A percentile compares a stretch with the other conserved stretches of the same genome.
Conservation (phyloP, 1,284 basidiomycete genomes). For the Leccinum pachyderme region DNA sequence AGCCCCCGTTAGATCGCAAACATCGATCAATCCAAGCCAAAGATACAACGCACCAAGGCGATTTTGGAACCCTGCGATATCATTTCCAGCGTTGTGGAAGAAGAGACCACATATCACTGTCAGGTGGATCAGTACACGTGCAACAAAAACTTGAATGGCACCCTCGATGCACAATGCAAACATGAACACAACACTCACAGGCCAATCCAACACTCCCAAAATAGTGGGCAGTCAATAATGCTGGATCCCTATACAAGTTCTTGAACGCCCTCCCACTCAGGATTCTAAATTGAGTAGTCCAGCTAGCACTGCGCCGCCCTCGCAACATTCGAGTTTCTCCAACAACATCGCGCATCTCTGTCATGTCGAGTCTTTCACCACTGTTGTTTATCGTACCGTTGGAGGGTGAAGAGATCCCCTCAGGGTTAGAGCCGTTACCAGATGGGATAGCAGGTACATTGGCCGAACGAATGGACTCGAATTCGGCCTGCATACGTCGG, state of each 20-base stretch:
- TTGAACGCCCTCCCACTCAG: conserved; percentile 97
- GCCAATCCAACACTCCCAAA: conserved; percentile 81
- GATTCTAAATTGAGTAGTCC: conserved; percentile 88
- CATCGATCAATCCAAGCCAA: neutral
- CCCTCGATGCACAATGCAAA: neutral
- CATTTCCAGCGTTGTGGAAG: conserved; percentile 81
- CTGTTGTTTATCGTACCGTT: conserved; percentile 21
- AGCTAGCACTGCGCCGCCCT: conserved; percentile 82
- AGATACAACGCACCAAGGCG: conserved; percentile 53
- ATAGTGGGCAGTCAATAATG: conserved; percentile 90
- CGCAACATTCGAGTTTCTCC: conserved; percentile 66
- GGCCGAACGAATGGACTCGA: conserved; percentile 45
- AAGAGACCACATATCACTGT: conserved; percentile 81
- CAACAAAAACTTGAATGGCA: neutral
- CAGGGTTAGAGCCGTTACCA: neutral
- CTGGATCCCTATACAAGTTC: conserved; percentile 93
- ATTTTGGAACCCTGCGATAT: conserved; percentile 95
- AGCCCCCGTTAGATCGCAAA: neutral
- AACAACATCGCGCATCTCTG: conserved; percentile 61
- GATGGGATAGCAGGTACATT: conserved; percentile 6
- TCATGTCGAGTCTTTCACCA: conserved; percentile 32
- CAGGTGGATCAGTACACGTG: conserved; percentile 7
- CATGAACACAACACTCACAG: conserved; percentile 46
- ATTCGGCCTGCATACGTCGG: conserved; percentile 61
- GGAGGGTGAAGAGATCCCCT: conserved; percentile 20